Conservation (phyloP, 495 filamentous ascomycete species). For the Tuber calosporum region DNA sequence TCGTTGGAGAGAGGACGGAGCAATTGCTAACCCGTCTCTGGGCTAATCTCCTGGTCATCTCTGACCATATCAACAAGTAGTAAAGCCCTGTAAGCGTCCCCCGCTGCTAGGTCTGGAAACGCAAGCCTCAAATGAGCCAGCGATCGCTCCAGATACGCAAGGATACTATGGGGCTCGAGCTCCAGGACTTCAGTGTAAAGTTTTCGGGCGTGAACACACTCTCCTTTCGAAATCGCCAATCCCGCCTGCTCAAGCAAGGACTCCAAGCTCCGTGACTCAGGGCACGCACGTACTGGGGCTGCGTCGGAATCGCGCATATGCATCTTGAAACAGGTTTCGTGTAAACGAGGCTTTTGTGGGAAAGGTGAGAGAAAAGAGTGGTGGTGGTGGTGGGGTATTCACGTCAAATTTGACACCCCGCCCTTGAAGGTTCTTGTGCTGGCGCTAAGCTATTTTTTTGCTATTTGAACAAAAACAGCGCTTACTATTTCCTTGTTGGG, state of each 20-base stretch:
- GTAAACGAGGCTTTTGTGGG: neutral
- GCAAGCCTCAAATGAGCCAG: slow-evolving; percentile 62
- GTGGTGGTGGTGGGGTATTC: neutral
- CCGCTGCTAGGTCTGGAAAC: slow-evolving; percentile 82
- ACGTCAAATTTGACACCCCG: neutral
- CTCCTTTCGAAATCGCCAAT: neutral
- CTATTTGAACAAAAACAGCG: neutral
- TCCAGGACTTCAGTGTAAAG: slow-evolving; percentile 45
- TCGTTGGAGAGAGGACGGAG: slow-evolving; percentile 28
- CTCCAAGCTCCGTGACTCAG: neutral
- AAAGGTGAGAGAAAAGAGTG: neutral
- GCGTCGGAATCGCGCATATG: neutral
- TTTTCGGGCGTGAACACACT: slow-evolving; percentile 13
- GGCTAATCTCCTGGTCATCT: slow-evolving; percentile 36
- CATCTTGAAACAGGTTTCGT: neutral
- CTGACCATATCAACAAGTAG: slow-evolving; percentile 72
- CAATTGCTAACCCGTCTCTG: slow-evolving; percentile 35
- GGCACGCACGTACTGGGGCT: neutral
- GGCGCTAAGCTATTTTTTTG: neutral
- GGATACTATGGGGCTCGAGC: slow-evolving; percentile 65
- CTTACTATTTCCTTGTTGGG: neutral
- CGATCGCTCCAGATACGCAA: slow-evolving; percentile 66
- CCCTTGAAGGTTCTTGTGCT: neutral
- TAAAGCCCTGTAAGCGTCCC: slow-evolving; percentile 83
- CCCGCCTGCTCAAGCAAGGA: neutral